phyloP scores from a whole-genome alignment of 2,329 filamentous ascomycete genomes.

The Hypoxylon sp. region DNA sequence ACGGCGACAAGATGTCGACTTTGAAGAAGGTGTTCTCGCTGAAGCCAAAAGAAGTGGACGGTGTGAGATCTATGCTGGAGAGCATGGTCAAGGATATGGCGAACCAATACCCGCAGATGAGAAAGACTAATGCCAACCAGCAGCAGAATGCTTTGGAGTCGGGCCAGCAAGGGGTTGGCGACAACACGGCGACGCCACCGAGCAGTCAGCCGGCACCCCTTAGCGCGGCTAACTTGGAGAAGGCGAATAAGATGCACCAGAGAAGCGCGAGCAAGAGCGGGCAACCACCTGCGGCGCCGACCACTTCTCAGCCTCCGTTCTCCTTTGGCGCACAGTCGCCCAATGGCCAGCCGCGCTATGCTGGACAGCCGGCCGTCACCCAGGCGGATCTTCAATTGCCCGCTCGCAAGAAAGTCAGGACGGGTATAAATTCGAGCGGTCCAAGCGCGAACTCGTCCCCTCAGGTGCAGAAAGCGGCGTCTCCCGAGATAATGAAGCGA shows the following conservation, averaged over 20 bases:
- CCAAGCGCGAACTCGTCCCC: slow-evolving; percentile 57
- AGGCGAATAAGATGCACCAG: slow-evolving; percentile 60
- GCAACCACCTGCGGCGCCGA: slow-evolving; percentile 65
- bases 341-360: slow-evolving; percentile 66
- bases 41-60: slow-evolving; percentile 59
- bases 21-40: slow-evolving; percentile 62
- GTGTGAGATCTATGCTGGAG: slow-evolving; percentile 57
- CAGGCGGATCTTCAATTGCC: slow-evolving; percentile 64
- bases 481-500: slow-evolving; percentile 56
- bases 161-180: slow-evolving; percentile 40
- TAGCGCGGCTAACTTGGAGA: slow-evolving; percentile 60
- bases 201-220: slow-evolving; percentile 48
- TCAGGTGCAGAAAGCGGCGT: slow-evolving; percentile 57
- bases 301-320: slow-evolving; percentile 65
- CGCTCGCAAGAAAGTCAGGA: slow-evolving; percentile 64
- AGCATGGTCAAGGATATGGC: slow-evolving; percentile 61
- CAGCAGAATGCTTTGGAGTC: slow-evolving; percentile 41
- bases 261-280: slow-evolving; percentile 56
- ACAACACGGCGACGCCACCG: slow-evolving; percentile 48
- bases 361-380: slow-evolving; percentile 60
- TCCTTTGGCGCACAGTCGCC: slow-evolving; percentile 64
- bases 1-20: slow-evolving; percentile 56
- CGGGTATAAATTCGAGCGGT: slow-evolving; percentile 51
- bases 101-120: slow-evolving; percentile 33
- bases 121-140: slow-evolving; percentile 44